phyloP scores from a whole-genome alignment of 2,329 filamentous ascomycete genomes.

The Rhinocladiella similis region DNA sequence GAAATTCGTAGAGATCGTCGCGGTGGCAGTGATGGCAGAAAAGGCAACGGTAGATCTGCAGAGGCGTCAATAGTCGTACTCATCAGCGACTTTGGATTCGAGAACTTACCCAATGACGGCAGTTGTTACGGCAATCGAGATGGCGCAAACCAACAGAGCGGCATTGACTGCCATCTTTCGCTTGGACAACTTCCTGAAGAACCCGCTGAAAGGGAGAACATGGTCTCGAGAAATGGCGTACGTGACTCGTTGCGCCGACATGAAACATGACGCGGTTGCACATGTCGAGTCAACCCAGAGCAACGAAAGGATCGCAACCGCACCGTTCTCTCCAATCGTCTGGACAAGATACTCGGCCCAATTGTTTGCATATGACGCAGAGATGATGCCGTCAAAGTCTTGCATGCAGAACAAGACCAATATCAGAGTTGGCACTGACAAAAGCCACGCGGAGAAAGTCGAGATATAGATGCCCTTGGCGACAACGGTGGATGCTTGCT shows the following conservation, averaged over 20 bases:
- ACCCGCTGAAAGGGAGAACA: slow-evolving; percentile 40
- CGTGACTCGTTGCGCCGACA: slow-evolving; percentile 42
- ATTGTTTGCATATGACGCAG: slow-evolving; percentile 39
- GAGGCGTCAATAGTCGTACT: too few relatives aligned
- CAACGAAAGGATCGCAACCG: slow-evolving; percentile 37
- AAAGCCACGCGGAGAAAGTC: slow-evolving; percentile 38
- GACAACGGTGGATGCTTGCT: slow-evolving; percentile 38
- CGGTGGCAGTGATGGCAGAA: slow-evolving; percentile 40
- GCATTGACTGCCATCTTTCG: slow-evolving; percentile 40
- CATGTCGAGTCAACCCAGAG: slow-evolving; percentile 43
- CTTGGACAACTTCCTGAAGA: slow-evolving; percentile 36
- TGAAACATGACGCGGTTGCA: slow-evolving; percentile 39
- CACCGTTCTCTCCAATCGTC: slow-evolving; percentile 37
- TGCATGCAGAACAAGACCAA: slow-evolving; percentile 44
- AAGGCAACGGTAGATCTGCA: slow-evolving; percentile 36
- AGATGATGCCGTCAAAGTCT: slow-evolving; percentile 41
- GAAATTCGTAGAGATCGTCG: slow-evolving; percentile 41
- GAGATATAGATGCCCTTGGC: slow-evolving; percentile 43
- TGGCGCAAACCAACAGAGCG: slow-evolving; percentile 35
- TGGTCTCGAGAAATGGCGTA: slow-evolving; percentile 43
- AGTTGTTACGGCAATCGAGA: slow-evolving; percentile 37
- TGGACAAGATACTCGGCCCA: slow-evolving; percentile 44
- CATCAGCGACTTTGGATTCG: too few relatives aligned
- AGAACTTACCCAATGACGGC: slow-evolving; percentile 36
- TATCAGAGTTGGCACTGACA: slow-evolving; percentile 41